A percentile compares a stretch with the other conserved stretches of the same genome.
phyloP scores from a whole-genome alignment of 441 rosid genomes.

The Flueggea neowawraea region DNA sequence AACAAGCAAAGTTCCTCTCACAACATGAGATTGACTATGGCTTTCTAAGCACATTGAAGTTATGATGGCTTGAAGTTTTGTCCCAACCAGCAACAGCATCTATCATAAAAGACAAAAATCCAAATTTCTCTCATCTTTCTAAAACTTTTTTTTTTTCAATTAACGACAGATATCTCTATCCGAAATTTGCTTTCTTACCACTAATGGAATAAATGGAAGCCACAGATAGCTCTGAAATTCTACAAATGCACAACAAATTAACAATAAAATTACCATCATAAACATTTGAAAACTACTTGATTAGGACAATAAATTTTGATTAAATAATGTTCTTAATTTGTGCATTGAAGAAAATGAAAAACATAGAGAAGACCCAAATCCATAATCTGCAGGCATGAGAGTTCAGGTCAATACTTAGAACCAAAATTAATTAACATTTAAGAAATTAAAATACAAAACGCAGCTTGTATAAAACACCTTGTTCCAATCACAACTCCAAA shows the following conservation, averaged over 20 bases:
- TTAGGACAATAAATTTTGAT: neutral
- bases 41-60: conserved; percentile 70
- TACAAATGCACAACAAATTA: conserved; percentile 9
- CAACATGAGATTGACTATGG: conserved; percentile 46
- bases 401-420: no score
- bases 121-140: neutral
- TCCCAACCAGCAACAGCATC: conserved; percentile 63
- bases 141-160: neutral
- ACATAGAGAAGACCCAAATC: conserved; percentile 43
- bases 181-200: conserved; percentile 30
- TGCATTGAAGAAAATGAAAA: conserved; percentile 54
- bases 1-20: conserved; percentile 65
- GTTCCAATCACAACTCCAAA: conserved; percentile 55
- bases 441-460: neutral
- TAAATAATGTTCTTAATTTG: conserved; percentile 27
- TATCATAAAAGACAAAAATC: conserved; percentile 12
- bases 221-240: conserved; percentile 44
- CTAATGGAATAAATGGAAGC: conserved; percentile 60
- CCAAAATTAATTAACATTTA: no score
- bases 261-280: neutral
- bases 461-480: conserved; percentile 28
- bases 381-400: conserved; percentile 37
- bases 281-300: neutral
- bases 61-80: conserved; percentile 67
- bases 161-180: neutral